Evolutionary conservation across 2,329 filamentous ascomycete genomes (phyloP).

Genomic region (Aspergillus ruber): DNA sequence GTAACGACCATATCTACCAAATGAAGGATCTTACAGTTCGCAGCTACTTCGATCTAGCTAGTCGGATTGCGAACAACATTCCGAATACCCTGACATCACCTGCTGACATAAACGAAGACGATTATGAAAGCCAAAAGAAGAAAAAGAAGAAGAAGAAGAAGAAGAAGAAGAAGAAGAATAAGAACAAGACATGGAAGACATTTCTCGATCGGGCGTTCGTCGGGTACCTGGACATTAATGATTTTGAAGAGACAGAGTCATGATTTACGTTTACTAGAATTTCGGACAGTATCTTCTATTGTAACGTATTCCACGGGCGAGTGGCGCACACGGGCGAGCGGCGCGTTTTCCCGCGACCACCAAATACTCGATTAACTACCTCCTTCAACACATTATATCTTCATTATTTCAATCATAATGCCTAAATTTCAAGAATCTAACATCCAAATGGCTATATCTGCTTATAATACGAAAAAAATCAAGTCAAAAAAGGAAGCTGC

Average conservation of each 20-base stretch:
- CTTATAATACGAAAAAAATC: too few relatives aligned
- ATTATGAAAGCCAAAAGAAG: slow-evolving; percentile 36
- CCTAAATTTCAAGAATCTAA: too few relatives aligned
- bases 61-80: slow-evolving; percentile 59
- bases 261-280: slow-evolving; percentile 5
- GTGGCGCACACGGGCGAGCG: too few relatives aligned
- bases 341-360: too few relatives aligned
- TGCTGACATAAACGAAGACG: slow-evolving; percentile 34
- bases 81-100: slow-evolving; percentile 15
- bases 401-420: too few relatives aligned
- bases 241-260: slow-evolving; percentile 46
- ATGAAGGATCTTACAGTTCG: slow-evolving; percentile 77
- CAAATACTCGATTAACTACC: too few relatives aligned
- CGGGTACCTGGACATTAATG: slow-evolving; percentile 59
- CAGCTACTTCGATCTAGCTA: slow-evolving; percentile 72
- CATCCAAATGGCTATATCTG: too few relatives aligned
- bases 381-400: too few relatives aligned
- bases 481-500: too few relatives aligned
- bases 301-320: too few relatives aligned
- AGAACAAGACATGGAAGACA: slow-evolving; percentile 66
- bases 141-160: slow-evolving; percentile 46
- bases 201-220: slow-evolving; percentile 78
- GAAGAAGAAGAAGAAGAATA: slow-evolving; percentile 23
- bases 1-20: slow-evolving; percentile 65
- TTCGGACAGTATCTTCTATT: background rate